A percentile compares a stretch with the other conserved stretches of the same genome.
Evolutionary conservation across 441 rosid species (phyloP).

Genomic region (Cnidoscolus chayamansa): DNA sequence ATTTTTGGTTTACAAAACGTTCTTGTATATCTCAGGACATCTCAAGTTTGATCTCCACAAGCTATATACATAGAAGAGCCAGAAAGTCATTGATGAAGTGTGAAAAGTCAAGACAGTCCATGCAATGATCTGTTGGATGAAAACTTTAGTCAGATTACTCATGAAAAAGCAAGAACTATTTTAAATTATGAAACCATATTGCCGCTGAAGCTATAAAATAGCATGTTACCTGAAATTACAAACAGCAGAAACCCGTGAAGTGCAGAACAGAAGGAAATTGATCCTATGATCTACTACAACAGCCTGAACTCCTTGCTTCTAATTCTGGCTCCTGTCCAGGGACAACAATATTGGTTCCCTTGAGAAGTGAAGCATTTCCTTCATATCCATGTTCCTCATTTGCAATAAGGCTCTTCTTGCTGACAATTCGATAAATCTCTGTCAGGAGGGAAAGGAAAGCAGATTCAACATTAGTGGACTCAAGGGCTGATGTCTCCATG

Average conservation of each 20-base stretch:
- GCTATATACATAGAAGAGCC: slow-evolving; percentile 12
- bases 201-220: background rate
- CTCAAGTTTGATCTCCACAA: slow-evolving; percentile 10
- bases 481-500: slow-evolving; percentile 61
- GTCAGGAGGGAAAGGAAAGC: slow-evolving; percentile 50
- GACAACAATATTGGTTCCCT: slow-evolving; percentile 44
- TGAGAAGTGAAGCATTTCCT: slow-evolving; percentile 45
- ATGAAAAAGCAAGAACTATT: background rate
- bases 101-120: background rate
- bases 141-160: background rate
- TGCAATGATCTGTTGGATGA: slow-evolving; percentile 4
- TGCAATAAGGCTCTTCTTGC: slow-evolving; percentile 44
- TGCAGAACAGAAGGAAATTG: background rate
- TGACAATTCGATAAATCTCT: slow-evolving; percentile 48
- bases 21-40: background rate
- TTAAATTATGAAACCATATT: background rate
- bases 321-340: slow-evolving; percentile 41
- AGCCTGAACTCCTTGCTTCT: slow-evolving; percentile 30
- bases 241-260: background rate
- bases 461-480: slow-evolving; percentile 51
- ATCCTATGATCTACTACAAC: slow-evolving; percentile 38
- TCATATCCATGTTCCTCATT: slow-evolving; percentile 44
- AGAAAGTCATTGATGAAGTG: slow-evolving; percentile 6
- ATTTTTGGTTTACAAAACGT: slow-evolving; percentile 8
- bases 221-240: slow-evolving; percentile 19